Conservation (phyloP, 768 basidiomycete species). For the Lentinula sp. region DNA sequence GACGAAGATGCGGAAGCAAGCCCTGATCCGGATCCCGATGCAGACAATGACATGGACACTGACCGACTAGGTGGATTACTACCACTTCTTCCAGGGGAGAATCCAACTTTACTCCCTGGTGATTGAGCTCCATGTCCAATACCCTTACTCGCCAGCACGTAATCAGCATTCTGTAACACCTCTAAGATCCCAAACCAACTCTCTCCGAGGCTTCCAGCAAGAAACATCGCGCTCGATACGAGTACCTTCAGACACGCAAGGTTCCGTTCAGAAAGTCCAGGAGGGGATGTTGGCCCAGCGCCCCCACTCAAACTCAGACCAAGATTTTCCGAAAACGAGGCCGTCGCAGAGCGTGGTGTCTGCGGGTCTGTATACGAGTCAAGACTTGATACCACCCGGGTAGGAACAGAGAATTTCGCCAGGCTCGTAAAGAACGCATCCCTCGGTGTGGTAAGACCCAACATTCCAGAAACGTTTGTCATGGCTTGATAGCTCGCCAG, state of each 20-base stretch:
- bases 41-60: slow-evolving; percentile 24
- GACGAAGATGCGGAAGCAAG: background rate
- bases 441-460: slow-evolving; percentile 80
- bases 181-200: slow-evolving; percentile 93
- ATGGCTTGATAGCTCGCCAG: slow-evolving; percentile 78
- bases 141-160: slow-evolving; percentile 70
- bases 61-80: slow-evolving; percentile 28
- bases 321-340: slow-evolving; percentile 60
- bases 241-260: slow-evolving; percentile 85
- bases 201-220: slow-evolving; percentile 81
- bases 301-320: slow-evolving; percentile 37
- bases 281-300: slow-evolving; percentile 40
- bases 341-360: slow-evolving; percentile 51
- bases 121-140: slow-evolving; percentile 16
- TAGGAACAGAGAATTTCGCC: slow-evolving; percentile 89
- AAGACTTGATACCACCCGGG: slow-evolving; percentile 79
- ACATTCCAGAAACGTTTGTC: slow-evolving; percentile 83
- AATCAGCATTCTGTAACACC: slow-evolving; percentile 90
- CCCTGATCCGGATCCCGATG: slow-evolving; percentile 3
- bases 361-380: slow-evolving; percentile 40
- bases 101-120: slow-evolving; percentile 24
- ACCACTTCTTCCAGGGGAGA: slow-evolving; percentile 23
- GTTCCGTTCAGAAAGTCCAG: slow-evolving; percentile 84
- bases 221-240: slow-evolving; percentile 67
- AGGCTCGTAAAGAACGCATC: slow-evolving; percentile 91